A percentile compares a stretch with the other conserved stretches of the same genome.
Evolutionary conservation across 2,329 filamentous ascomycete genomes (phyloP).

Genomic region (Aspergillus fructus): DNA sequence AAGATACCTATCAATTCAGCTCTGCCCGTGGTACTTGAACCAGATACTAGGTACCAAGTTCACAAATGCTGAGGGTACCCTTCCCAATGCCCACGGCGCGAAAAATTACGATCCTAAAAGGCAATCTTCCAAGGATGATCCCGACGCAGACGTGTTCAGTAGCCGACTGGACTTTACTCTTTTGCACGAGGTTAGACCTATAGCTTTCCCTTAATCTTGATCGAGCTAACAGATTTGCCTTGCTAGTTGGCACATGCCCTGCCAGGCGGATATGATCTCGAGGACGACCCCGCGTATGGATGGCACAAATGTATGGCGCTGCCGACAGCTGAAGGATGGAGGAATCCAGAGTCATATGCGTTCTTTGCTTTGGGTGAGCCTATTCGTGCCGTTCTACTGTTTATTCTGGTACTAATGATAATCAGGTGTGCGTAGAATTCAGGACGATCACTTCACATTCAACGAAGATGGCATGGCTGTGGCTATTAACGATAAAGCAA

Average conservation of each 20-base stretch:
- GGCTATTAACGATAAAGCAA: too few species aligned
- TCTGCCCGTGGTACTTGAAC: neutral
- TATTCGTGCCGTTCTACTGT: too few species aligned
- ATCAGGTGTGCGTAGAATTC: too few species aligned
- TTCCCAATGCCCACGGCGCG: too few species aligned
- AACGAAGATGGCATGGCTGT: too few species aligned
- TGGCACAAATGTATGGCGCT: neutral
- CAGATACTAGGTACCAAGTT: too few species aligned
- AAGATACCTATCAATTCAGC: neutral
- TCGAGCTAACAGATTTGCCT: neutral
- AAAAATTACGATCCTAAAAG: neutral
- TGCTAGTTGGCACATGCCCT: neutral
- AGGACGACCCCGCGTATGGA: neutral
- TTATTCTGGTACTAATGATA: too few species aligned
- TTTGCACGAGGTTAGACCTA: neutral
- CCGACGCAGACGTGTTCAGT: neutral
- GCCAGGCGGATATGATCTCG: neutral
- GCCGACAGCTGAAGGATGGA: neutral
- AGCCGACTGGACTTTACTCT: neutral
- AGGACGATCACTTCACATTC: too few species aligned
- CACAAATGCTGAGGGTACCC: too few species aligned
- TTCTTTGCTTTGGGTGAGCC: neutral
- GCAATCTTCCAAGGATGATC: neutral
- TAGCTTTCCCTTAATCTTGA: too few species aligned
- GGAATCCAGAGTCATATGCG: neutral